Conservation (phyloP, 495 filamentous ascomycete genomes). For the Annulohypoxylon moriforme region DNA sequence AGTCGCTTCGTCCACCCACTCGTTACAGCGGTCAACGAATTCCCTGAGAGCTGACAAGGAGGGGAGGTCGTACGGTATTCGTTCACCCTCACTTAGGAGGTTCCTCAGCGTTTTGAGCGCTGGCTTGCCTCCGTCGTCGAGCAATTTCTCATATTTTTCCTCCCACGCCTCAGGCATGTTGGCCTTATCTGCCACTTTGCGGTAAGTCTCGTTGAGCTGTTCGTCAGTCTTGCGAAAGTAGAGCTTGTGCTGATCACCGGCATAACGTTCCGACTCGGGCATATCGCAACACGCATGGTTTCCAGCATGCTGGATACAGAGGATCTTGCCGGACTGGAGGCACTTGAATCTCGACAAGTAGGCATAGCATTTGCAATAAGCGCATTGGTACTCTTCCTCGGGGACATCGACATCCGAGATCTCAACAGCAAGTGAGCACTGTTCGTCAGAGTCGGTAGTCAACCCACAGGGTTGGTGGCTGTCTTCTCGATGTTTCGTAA, state of each 20-base stretch:
- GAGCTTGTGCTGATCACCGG: slow-evolving; percentile 72
- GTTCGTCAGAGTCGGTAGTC: slow-evolving; percentile 52
- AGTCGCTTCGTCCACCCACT: slow-evolving; percentile 97
- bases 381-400: slow-evolving; percentile 91
- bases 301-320: slow-evolving; percentile 84
- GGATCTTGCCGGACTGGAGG: slow-evolving; percentile 75
- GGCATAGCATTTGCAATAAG: slow-evolving; percentile 89
- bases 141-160: slow-evolving; percentile 84
- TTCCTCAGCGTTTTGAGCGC: slow-evolving; percentile 86
- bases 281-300: slow-evolving; percentile 80
- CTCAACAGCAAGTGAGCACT: slow-evolving; percentile 57
- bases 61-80: slow-evolving; percentile 92
- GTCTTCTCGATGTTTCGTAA: slow-evolving; percentile 70
- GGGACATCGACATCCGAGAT: slow-evolving; percentile 78
- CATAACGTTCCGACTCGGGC: slow-evolving; percentile 67
- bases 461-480: slow-evolving; percentile 57
- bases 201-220: slow-evolving; percentile 69
- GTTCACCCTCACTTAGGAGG: slow-evolving; percentile 93
- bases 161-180: slow-evolving; percentile 88
- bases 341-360: slow-evolving; percentile 94
- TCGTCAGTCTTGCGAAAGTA: slow-evolving; percentile 82
- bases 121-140: slow-evolving; percentile 85
- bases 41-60: slow-evolving; percentile 83
- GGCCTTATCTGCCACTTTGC: slow-evolving; percentile 87
- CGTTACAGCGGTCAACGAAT: slow-evolving; percentile 95